Conservation (phyloP, 1,139 yeast species). For the Kodamaea sp. region DNA sequence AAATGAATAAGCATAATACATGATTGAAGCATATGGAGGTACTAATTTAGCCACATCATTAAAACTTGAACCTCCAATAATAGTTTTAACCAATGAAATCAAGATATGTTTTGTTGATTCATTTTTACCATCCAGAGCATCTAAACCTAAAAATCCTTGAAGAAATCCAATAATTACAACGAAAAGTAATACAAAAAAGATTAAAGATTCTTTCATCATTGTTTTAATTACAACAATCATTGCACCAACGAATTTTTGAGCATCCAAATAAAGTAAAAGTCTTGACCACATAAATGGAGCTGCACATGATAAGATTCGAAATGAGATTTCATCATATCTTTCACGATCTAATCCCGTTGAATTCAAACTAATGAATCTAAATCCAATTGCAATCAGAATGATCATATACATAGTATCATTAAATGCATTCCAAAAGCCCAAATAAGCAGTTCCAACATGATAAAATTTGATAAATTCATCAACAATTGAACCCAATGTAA, state of each 20-base stretch:
- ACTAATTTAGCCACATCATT: constrained; percentile 68
- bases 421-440: constrained; percentile 79
- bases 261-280: constrained; percentile 69
- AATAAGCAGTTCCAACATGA: constrained; percentile 68
- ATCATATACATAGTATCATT: constrained; percentile 66
- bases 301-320: constrained; percentile 70
- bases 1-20: constrained; percentile 75
- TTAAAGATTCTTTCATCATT: constrained; percentile 80
- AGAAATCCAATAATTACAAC: constrained; percentile 76
- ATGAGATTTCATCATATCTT: constrained; percentile 60
- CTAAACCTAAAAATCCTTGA: constrained; percentile 84
- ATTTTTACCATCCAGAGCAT: constrained; percentile 79
- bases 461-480: constrained; percentile 72
- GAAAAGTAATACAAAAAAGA: constrained; percentile 70
- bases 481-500: constrained; percentile 60
- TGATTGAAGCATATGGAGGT: constrained; percentile 76
- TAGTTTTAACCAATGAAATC: constrained; percentile 63
- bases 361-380: constrained; percentile 51
- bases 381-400: constrained; percentile 48
- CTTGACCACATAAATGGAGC: constrained; percentile 90
- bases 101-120: constrained; percentile 69
- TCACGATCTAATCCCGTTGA: constrained; percentile 20
- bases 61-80: constrained; percentile 71
- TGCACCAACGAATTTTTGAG: constrained; percentile 80
- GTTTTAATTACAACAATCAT: constrained; percentile 82